Evolutionary conservation across 228 moss, liverwort and hornwort species (phyloP), one percentile per base, ranked within the genome.

Genomic region (Sphagnum magellanicum): DNA sequence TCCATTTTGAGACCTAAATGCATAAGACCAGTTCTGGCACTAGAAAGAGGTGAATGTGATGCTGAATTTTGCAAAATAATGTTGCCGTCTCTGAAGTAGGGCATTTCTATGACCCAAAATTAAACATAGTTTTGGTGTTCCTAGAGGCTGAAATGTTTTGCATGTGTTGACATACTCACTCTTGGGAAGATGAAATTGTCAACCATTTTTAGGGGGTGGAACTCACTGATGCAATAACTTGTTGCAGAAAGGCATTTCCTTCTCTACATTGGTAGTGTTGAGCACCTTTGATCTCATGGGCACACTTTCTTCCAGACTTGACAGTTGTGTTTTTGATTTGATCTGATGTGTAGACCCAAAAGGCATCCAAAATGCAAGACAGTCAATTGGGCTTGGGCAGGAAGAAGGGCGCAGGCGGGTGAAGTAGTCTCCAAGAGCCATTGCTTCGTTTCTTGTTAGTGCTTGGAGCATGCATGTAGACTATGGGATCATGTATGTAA

Each of bases 341-440:
- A 32, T 32, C 32, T 32, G 32, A 16, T 73, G 16, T 74, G 71
- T 78, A 97, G 97, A 98, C 72, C 90, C 97, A 6, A 90, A 88
- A 75, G 93, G 97, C 67, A 93, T 98, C 52, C 87, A 93, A 73
- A 91, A 87, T 66, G 97, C 89, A 49, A 85, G 88, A 70, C 87
- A 73, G 75, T 91, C 91, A 6, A 98, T 98, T 71, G 93, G 97
- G 8, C 83, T 98, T 74, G 97, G 97, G 60, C 82, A 91, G 74
- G 97, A 98, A 72, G 87, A 84, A 77, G 93, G 89, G 60, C 87
- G 83, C 59, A 82, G 95, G 49, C 83, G 79, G 68, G 95, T 95
- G 59, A 92, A 90, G 65, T 83, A 80, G 32, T 32, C 32, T 32
- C 32, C 3, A 32, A 32, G 32, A 32, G 32, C 32, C 32, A 32